Base-by-base conservation (phyloP, 225 moss, liverwort and hornwort genomes). In the Polytrichum commune region DNA sequence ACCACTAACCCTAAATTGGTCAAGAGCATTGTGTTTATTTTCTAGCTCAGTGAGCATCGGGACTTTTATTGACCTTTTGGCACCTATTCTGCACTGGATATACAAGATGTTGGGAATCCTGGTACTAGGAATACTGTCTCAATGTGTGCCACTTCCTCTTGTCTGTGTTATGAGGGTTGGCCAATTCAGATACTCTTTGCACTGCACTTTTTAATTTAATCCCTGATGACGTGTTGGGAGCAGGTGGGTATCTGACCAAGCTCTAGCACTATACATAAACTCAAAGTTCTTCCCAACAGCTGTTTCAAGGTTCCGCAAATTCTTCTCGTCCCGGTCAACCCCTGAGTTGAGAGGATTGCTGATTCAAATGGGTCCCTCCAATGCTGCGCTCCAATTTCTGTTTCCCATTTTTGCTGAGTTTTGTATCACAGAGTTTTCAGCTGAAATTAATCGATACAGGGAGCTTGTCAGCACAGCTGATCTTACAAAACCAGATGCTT, bases 231-330 rank as follows among this genome's bases (percentile, higher is more conserved):
- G 2, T 73, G 67, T 67, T 63, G 75, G 68, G 63, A 79, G 77
- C 89, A 98, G 98, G 77, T 98, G 98, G 98, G 95, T 95, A 30
- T 98, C 98, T 22, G 98, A 98, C 79, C 98, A 98, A 85, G 90
- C 98, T 20, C 72, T 91, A 61, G 92, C 95, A 1, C 76, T 98
- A 23, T 98, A 88, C 56, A 91, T 98, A 78, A 98, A 98, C 75
- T 98, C 98, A 20, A 98, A 98, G 77, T 93, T 98, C 72, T 98
- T 93, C 46, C 98, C 93, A 26, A 87, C 76, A 54, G 93, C 98
- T 53, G 84, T 83, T 53, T 87, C 95, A 9, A 82, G 78, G 29
- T 98, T 98, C 69, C 95, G 98, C 22, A 98, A 86, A 69, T 93
- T 84, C 61, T 91, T 98, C 72, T 80, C 85, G 54, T 84, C 85